Percentiles rank a stretch among this genome's conserved stretches.
phyloP scores from a whole-genome alignment of 2,329 filamentous ascomycete species.

The Hypocrella siamensis region DNA sequence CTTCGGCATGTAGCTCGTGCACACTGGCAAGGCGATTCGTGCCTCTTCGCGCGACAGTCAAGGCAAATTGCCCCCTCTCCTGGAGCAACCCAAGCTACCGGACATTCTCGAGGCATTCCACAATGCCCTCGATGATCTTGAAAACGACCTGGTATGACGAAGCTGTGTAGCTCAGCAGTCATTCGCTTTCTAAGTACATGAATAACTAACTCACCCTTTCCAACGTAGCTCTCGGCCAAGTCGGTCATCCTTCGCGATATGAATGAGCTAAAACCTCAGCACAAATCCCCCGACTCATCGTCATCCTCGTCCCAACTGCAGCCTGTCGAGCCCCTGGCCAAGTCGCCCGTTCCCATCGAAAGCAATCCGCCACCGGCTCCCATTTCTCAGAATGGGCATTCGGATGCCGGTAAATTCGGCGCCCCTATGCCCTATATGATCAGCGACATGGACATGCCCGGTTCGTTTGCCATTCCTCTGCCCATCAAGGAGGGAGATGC shows the following conservation, averaged over 20 bases:
- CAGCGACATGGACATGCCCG: constrained; percentile 36
- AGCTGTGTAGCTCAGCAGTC: no score
- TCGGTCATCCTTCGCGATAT: constrained; percentile 39
- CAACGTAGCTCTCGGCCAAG: constrained; percentile 28
- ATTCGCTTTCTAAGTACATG: no score
- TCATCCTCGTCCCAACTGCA: constrained; percentile 7
- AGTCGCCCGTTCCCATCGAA: constrained; percentile 20
- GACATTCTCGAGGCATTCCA: constrained; percentile 35
- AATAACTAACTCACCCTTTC: not conserved
- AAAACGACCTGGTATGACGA: constrained; percentile 36
- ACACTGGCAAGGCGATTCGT: constrained; percentile 41
- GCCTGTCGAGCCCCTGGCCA: constrained; percentile 19
- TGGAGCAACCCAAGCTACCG: constrained; percentile 25
- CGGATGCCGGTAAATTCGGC: constrained; percentile 18
- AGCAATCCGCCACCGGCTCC: constrained; percentile 17
- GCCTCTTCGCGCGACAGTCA: constrained; percentile 29
- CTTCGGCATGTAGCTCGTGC: constrained; percentile 31
- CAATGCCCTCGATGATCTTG: constrained; percentile 37
- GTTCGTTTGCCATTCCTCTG: constrained; percentile 6
- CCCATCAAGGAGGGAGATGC: constrained; percentile 10
- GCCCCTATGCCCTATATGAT: constrained; percentile 44
- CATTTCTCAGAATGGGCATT: constrained; percentile 13
- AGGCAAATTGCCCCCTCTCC: constrained; percentile 17
- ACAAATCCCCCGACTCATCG: constrained; percentile 8
- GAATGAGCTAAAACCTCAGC: constrained; percentile 19